Evolutionary conservation across 192 early-diverging fungal genomes (phyloP).

Genomic region (Obelidium mucronatum): DNA sequence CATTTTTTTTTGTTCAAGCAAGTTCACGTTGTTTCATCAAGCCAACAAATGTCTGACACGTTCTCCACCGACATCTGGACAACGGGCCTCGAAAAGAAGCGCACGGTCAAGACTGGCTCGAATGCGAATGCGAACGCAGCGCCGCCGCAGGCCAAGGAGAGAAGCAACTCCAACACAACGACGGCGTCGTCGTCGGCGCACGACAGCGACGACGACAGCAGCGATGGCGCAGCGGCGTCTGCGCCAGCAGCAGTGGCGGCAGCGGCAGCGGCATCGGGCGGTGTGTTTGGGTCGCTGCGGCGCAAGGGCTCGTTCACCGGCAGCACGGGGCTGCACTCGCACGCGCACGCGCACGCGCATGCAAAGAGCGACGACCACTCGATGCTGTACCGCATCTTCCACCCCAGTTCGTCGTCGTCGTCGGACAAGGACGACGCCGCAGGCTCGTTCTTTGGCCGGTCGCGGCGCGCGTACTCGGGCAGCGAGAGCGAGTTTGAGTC

Average conservation of each 20-base stretch:
- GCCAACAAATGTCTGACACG: too few relatives aligned
- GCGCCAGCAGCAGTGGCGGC: neutral
- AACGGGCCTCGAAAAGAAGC: constrained; percentile 29
- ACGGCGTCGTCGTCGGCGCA: constrained; percentile 3
- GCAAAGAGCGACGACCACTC: constrained; percentile 31
- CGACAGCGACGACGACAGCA: too few relatives aligned
- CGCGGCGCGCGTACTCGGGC: constrained; percentile 40
- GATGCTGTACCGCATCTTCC: constrained; percentile 55
- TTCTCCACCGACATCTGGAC: constrained; percentile 47
- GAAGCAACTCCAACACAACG: too few relatives aligned
- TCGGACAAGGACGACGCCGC: too few relatives aligned
- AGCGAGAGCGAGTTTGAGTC: constrained; percentile 40
- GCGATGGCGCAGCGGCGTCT: neutral
- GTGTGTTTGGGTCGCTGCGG: too few relatives aligned
- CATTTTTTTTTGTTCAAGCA: too few relatives aligned
- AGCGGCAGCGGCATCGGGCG: neutral
- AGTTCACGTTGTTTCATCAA: too few relatives aligned
- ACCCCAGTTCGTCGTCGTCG: constrained; percentile 9
- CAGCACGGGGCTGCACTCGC: neutral
- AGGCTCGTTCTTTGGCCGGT: constrained; percentile 36
- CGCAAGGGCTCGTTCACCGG: neutral
- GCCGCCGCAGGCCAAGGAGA: too few relatives aligned
- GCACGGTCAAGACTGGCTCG: too few relatives aligned
- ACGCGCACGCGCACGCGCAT: neutral
- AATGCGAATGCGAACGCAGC: too few relatives aligned